phyloP scores from a whole-genome alignment of 768 basidiomycete species.

The Naganishia kalamii region DNA sequence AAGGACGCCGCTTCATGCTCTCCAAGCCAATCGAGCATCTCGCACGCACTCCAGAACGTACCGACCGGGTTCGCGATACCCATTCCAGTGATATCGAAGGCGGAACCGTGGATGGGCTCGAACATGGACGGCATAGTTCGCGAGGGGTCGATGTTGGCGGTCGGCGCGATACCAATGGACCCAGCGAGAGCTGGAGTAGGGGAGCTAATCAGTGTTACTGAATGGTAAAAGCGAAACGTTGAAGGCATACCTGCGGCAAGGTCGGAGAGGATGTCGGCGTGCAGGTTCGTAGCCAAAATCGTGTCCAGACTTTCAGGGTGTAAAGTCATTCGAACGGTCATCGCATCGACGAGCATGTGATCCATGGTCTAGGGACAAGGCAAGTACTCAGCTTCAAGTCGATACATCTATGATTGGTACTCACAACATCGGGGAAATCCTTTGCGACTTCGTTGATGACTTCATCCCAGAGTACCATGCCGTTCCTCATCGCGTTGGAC shows the following conservation, averaged over 20 bases:
- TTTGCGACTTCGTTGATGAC: constrained; percentile 51
- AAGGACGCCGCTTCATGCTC: constrained; percentile 31
- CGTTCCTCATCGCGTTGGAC: constrained; percentile 51
- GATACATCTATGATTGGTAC: background rate
- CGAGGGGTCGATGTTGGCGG: constrained; percentile 53
- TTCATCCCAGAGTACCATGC: constrained; percentile 44
- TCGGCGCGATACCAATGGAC: constrained; percentile 57
- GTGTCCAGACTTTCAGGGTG: constrained; percentile 56
- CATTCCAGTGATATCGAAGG: constrained; percentile 57
- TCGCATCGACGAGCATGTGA: constrained; percentile 52
- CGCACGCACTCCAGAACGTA: constrained; percentile 55
- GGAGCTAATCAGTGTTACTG: background rate
- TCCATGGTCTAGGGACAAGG: constrained; percentile 27
- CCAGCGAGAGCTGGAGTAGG: constrained; percentile 49
- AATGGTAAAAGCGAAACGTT: background rate
- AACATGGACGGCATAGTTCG: constrained; percentile 35
- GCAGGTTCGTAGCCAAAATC: constrained; percentile 56
- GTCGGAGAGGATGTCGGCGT: constrained; percentile 57
- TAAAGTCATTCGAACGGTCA: constrained; percentile 51
- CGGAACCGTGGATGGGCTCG: constrained; percentile 56
- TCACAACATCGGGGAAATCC: constrained; percentile 54
- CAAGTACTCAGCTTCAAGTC: background rate
- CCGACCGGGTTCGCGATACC: constrained; percentile 57
- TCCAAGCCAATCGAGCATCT: constrained; percentile 54
- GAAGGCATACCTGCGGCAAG: constrained; percentile 49